These are phyloP conservation scores for Vitis rotundifolia DNA, from an alignment of 164 flowering plant genomes.

Conservation along the genomic window DNA sequence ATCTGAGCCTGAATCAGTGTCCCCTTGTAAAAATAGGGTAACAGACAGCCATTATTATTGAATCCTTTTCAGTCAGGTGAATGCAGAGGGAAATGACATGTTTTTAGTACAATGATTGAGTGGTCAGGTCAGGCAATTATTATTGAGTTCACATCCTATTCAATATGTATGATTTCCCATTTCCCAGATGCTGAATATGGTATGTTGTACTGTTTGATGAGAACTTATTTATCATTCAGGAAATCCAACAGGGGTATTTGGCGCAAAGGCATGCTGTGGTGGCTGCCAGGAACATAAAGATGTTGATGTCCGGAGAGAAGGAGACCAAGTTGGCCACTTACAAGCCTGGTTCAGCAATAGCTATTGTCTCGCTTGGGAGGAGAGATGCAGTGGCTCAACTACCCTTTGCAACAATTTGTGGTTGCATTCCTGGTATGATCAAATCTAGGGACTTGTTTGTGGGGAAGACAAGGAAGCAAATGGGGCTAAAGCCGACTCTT, in stretches of 20 bases:
- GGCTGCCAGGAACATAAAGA: constrained; percentile 59
- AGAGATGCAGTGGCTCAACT: constrained; percentile 61
- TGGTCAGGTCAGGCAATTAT: too few relatives aligned
- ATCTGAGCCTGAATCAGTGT: too few relatives aligned
- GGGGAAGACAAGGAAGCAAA: constrained; percentile 59
- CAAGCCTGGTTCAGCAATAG: constrained; percentile 38
- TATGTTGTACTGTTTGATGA: neutral
- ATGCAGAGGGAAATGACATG: too few relatives aligned
- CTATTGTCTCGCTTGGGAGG: constrained; percentile 64
- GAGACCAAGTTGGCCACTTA: constrained; percentile 42
- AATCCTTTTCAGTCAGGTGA: too few relatives aligned
- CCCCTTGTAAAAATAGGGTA: too few relatives aligned
- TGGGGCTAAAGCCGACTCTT: constrained; percentile 38
- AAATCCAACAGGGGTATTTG: constrained; percentile 30
- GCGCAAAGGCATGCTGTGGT: constrained; percentile 44
- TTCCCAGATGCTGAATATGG: too few relatives aligned
- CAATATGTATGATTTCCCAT: too few relatives aligned
- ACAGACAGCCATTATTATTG: too few relatives aligned
- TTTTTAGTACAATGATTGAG: too few relatives aligned
- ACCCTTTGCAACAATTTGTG: constrained; percentile 42
- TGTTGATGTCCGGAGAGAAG: constrained; percentile 42
- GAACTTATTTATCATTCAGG: neutral
- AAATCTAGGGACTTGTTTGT: constrained; percentile 68
- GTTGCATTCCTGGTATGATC: constrained; percentile 59
- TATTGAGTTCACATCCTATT: too few relatives aligned